Base-by-base conservation (phyloP, 2,329 filamentous ascomycete genomes). In the Zymoseptoria crescenta region DNA sequence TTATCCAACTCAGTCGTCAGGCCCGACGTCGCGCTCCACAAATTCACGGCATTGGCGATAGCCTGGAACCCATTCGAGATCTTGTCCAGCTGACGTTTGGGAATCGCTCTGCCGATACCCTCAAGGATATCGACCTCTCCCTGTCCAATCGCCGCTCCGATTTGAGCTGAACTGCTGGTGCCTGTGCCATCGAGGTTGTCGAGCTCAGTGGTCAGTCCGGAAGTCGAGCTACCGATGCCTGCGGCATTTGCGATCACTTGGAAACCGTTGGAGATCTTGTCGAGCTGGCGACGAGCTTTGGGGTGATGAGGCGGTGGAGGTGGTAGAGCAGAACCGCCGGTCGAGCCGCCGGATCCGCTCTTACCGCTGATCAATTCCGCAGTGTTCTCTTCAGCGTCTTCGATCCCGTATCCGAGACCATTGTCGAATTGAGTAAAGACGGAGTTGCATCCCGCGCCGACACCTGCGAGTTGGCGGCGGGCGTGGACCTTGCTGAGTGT, bases 181-280 rank as follows among this genome's bases (percentile, higher is more conserved):
- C 57, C 54, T 0, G 49, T 13, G 1, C 65, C 65, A 53, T 68
- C 64, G n/a, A 62, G 16, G 28, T 16, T 54, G 30, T 65, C 64
- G n/a, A 56, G 56, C 1, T 27, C 59, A 6, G 16, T 56, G 8
- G 59, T 61, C 10, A 54, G 27, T 1, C 55, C 16, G 8, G 55
- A 28, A 8, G 62, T 65, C 19, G 45, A 28, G 20, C 48, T 50
- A 9, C 63, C 62, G n/a, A 56, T 49, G 0, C 61, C 58, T 1
- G 56, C 59, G 4, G 66, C 64, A 8, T 54, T 50, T 13, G 58
- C 49, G 19, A 68, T 55, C 10, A 57, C 48, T 30, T 62, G 58
- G 1, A 50, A 21, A 9, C 65, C 65, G 41, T 65, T 65, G 54
- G 62, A 56, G 35, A 70, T 71, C 67, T 68, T 67, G 55, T 67